Conservation (phyloP, 306 rosid genomes). For the Oemleria cerasiformis region DNA sequence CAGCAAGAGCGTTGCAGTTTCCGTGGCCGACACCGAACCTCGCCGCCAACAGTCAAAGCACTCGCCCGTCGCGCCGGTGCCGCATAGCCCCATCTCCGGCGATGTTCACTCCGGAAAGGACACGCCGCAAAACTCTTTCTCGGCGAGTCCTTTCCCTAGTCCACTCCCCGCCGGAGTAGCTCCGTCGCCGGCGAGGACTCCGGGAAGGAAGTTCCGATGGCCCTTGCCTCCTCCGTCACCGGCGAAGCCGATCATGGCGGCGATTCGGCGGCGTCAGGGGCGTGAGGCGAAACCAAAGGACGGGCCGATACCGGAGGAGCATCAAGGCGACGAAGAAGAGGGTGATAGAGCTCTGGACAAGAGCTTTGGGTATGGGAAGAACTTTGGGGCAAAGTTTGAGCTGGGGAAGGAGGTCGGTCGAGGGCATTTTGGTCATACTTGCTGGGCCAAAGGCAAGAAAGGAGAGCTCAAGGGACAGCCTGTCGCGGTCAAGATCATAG, state of each 20-base stretch:
- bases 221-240: slow-evolving; percentile 93
- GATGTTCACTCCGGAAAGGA: slow-evolving; percentile 42
- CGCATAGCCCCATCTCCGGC: slow-evolving; percentile 24
- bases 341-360: slow-evolving; percentile 73
- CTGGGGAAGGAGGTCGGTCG: slow-evolving; percentile 91
- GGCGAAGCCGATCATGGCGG: slow-evolving; percentile 96
- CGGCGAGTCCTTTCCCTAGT: slow-evolving; percentile 61
- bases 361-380: slow-evolving; percentile 82
- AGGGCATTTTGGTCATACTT: slow-evolving; percentile 98
- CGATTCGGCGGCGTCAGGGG: slow-evolving; percentile 55
- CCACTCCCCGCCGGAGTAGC: slow-evolving; percentile 81
- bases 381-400: slow-evolving; percentile 79
- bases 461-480: slow-evolving; percentile 85
- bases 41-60: slow-evolving; percentile 31
- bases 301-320: slow-evolving; percentile 88
- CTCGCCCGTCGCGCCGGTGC: slow-evolving; percentile 14
- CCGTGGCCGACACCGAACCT: slow-evolving; percentile 47
- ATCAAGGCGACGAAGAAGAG: slow-evolving; percentile 36
- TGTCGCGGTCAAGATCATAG: slow-evolving; percentile 91
- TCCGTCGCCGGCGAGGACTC: slow-evolving; percentile 79
- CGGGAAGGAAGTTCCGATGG: slow-evolving; percentile 81
- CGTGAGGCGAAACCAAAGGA: slow-evolving; percentile 54
- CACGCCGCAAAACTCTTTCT: slow-evolving; percentile 63
- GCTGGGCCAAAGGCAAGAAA: slow-evolving; percentile 81
- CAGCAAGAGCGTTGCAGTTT: slow-evolving; percentile 49